phyloP scores from a whole-genome alignment of 1,284 basidiomycete genomes.

The Rhizopogon parksii region DNA sequence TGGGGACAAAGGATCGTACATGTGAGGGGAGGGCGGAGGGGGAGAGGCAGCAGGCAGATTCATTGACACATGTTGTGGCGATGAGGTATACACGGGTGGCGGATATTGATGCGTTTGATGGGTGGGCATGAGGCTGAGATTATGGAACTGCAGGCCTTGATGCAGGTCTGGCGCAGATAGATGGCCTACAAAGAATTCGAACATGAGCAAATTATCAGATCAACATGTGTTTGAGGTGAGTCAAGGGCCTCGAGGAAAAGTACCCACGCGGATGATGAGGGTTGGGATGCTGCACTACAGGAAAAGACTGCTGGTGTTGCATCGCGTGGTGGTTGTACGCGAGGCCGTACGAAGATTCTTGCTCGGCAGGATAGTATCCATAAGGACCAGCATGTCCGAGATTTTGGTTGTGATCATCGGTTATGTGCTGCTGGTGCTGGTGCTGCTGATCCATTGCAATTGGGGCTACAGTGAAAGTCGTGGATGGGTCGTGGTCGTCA shows the following conservation, averaged over 20 bases:
- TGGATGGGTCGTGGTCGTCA: conserved; percentile 31
- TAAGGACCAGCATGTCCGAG: conserved; percentile 30
- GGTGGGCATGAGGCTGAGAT: conserved; percentile 44
- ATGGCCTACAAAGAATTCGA: conserved; percentile 43
- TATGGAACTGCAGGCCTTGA: conserved; percentile 41
- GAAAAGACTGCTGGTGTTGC: conserved; percentile 35
- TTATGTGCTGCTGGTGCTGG: conserved; percentile 34
- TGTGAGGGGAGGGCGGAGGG: conserved; percentile 68
- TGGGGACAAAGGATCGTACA: conserved; percentile 75
- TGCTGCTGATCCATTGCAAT: conserved; percentile 40
- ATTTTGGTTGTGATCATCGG: conserved; percentile 35
- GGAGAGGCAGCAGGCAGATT: conserved; percentile 46
- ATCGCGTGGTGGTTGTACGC: conserved; percentile 35
- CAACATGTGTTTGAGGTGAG: conserved; percentile 42
- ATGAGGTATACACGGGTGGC: conserved; percentile 42
- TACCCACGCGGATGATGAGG: conserved; percentile 47
- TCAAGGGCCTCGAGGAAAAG: conserved; percentile 32
- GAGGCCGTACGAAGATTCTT: conserved; percentile 33
- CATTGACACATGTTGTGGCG: conserved; percentile 47
- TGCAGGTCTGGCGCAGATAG: conserved; percentile 51
- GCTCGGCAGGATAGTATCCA: conserved; percentile 36
- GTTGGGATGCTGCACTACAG: conserved; percentile 36
- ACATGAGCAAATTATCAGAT: conserved; percentile 48
- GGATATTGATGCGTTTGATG: conserved; percentile 38
- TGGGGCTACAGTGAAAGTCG: conserved; percentile 18